Percentiles rank a stretch among this genome's conserved stretches.
Conservation (phyloP, 1,284 basidiomycete genomes). For the Ganoderma resinaceum region DNA sequence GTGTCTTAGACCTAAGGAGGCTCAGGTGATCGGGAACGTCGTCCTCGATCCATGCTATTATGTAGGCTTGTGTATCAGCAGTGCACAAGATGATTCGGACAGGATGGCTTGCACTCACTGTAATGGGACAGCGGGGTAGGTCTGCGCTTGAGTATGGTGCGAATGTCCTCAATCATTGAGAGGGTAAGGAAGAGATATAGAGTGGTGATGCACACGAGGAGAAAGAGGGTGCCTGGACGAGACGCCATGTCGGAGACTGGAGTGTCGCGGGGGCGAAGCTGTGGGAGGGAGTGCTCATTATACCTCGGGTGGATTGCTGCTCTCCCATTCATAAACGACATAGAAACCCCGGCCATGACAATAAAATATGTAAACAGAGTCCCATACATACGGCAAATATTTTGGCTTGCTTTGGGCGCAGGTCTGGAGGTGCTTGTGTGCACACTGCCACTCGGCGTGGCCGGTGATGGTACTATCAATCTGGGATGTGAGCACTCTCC, state of each 20-base stretch:
- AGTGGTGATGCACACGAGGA: not conserved
- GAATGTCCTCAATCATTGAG: not conserved
- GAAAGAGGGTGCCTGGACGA: not conserved
- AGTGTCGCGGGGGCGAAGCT: not conserved
- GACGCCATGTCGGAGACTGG: not conserved
- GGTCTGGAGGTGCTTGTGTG: not conserved
- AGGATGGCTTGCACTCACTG: not conserved
- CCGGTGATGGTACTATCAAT: too few species aligned
- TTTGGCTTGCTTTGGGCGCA: not conserved
- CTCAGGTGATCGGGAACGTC: conserved; percentile 20
- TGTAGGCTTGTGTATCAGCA: not conserved
- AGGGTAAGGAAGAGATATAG: not conserved
- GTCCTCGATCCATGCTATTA: conserved; percentile 22
- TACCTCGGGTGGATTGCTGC: not conserved
- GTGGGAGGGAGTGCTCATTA: not conserved
- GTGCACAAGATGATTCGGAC: not conserved
- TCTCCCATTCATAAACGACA: not conserved
- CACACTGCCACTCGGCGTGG: not conserved
- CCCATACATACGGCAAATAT: not conserved
- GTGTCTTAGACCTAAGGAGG: conserved; percentile 7
- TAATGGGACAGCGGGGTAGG: not conserved
- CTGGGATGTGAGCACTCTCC: too few species aligned
- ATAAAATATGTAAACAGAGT: not conserved
- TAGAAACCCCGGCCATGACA: not conserved
- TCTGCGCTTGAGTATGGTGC: not conserved